Percentiles rank a stretch among this genome's conserved stretches.
Evolutionary conservation across 2,329 filamentous ascomycete genomes (phyloP).

Genomic region (Colletotrichum musae): DNA sequence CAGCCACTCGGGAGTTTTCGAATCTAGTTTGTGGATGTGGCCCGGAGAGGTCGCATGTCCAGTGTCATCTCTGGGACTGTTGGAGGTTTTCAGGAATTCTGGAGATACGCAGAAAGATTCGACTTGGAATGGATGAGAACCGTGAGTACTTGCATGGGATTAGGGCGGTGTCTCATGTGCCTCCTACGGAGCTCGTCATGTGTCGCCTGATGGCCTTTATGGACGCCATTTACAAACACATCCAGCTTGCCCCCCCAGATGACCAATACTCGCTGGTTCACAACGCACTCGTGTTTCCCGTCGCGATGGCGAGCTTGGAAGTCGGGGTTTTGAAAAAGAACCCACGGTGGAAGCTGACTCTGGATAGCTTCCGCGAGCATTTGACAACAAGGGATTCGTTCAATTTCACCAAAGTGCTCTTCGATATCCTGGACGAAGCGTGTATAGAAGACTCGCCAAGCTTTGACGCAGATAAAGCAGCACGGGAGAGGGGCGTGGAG

Average conservation of each 20-base stretch:
- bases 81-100: conserved; percentile 4
- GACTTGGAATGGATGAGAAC: not conserved
- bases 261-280: not conserved
- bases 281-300: conserved; percentile 6
- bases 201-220: conserved; percentile 2
- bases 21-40: conserved; percentile 1
- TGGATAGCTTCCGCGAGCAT: not conserved
- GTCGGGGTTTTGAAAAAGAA: not conserved
- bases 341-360: not conserved
- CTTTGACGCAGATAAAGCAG: conserved; percentile 8
- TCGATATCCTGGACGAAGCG: conserved; percentile 8
- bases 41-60: conserved; percentile 1
- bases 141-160: too few species aligned
- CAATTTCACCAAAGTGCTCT: not conserved
- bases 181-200: not conserved
- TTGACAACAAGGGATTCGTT: not conserved
- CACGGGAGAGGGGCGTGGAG: conserved; percentile 1
- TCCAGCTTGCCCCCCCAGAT: not conserved
- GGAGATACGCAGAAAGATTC: not conserved
- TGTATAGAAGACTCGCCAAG: too few species aligned
- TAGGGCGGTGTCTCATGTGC: not conserved
- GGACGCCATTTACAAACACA: conserved; percentile 4
- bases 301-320: conserved; percentile 4
- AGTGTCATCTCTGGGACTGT: conserved; percentile 15
- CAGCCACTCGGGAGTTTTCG: not conserved